Conservation (phyloP, 2,329 filamentous ascomycete species). For the Aureobasidium sp. region DNA sequence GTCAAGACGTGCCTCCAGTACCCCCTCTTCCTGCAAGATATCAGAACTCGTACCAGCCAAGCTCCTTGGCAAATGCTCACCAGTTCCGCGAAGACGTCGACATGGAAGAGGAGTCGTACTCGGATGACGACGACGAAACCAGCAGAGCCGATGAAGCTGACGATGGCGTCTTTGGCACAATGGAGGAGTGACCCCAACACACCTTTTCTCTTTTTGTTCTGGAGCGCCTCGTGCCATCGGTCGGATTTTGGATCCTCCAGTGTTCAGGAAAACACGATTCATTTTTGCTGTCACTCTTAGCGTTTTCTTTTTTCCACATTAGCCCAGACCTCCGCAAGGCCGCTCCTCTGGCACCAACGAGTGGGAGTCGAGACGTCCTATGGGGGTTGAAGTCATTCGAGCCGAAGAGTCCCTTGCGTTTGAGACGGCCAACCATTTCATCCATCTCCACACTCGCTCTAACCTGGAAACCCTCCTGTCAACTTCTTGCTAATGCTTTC, state of each 20-base stretch:
- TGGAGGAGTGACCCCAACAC: slow-evolving; percentile 63
- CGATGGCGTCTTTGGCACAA: slow-evolving; percentile 88
- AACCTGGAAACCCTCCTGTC: slow-evolving; percentile 6
- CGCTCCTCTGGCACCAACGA: slow-evolving; percentile 33
- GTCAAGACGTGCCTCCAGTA: slow-evolving; percentile 72
- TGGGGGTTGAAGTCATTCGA: slow-evolving; percentile 18
- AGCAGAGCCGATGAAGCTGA: slow-evolving; percentile 73
- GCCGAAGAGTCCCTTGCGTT: slow-evolving; percentile 13
- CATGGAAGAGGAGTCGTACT: slow-evolving; percentile 34
- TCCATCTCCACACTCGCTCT: not conserved
- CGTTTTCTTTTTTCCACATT: not conserved
- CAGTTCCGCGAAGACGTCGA: slow-evolving; percentile 32
- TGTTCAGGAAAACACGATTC: slow-evolving; percentile 4
- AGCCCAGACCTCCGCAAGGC: slow-evolving; percentile 22
- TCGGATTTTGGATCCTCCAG: not conserved
- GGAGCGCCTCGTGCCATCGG: not conserved
- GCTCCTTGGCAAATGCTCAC: slow-evolving; percentile 16
- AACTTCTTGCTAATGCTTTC: slow-evolving; percentile 13
- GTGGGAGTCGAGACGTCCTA: slow-evolving; percentile 17
- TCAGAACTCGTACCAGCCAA: slow-evolving; percentile 37
- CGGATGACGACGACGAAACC: slow-evolving; percentile 40
- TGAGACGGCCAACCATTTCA: slow-evolving; percentile 13
- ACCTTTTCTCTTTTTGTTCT: not conserved
- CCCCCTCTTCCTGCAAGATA: slow-evolving; percentile 78
- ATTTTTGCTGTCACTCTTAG: not conserved